phyloP scores from a whole-genome alignment of 345 rosid species.

The Excoecaria cochinchinensis region DNA sequence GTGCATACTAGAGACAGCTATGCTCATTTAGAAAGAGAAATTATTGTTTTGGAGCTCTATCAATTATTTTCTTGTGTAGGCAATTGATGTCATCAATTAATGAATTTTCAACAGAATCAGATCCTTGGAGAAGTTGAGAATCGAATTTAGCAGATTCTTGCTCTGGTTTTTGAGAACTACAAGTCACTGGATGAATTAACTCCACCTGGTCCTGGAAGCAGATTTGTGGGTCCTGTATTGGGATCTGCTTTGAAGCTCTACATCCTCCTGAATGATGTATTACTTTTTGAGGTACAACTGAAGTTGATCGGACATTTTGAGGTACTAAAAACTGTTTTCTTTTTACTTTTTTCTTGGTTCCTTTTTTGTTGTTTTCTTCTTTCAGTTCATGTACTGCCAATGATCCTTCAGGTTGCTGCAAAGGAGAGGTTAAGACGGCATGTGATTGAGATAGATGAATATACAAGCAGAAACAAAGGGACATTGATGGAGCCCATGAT shows the following conservation, averaged over 20 bases:
- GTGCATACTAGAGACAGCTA: not conserved
- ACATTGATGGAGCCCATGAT: constrained; percentile 11
- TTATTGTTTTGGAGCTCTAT: not conserved
- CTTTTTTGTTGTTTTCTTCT: too few relatives aligned
- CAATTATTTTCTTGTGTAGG: not conserved
- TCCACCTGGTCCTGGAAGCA: constrained; percentile 23
- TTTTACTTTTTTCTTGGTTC: too few relatives aligned
- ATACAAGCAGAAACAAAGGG: too few relatives aligned
- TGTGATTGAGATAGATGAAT: too few relatives aligned
- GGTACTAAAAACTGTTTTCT: constrained; percentile 4
- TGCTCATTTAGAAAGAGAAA: not conserved
- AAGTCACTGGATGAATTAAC: constrained; percentile 27
- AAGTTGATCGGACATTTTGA: constrained; percentile 27
- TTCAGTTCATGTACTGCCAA: too few relatives aligned
- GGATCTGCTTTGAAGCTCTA: constrained; percentile 27
- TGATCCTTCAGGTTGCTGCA: too few relatives aligned
- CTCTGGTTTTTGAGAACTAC: constrained; percentile 29
- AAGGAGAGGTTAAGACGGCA: too few relatives aligned
- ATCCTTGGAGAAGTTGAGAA: constrained; percentile 31
- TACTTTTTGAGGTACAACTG: constrained; percentile 18
- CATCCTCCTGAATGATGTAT: constrained; percentile 24
- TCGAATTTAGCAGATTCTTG: constrained; percentile 22
- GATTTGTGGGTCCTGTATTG: constrained; percentile 28
- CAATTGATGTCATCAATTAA: not conserved
- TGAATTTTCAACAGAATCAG: constrained; percentile 20